Evolutionary conservation across 805 yeast species (phyloP).

Genomic region (Metschnikowia cerradonensis): DNA sequence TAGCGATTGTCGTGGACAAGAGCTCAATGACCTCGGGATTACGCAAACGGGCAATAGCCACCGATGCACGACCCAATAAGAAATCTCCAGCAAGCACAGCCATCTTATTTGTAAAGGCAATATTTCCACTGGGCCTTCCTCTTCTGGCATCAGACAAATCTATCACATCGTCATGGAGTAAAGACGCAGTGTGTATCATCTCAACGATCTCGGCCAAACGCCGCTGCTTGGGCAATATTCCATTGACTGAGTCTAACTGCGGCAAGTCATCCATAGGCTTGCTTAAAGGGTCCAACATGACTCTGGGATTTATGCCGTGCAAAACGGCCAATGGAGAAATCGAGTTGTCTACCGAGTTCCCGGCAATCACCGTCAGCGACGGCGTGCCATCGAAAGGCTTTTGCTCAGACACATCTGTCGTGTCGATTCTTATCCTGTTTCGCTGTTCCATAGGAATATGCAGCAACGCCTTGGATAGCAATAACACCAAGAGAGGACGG

Average conservation of each 20-base stretch:
- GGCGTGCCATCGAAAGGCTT: conserved; percentile 59
- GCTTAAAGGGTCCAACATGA: conserved; percentile 76
- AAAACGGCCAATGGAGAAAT: conserved; percentile 79
- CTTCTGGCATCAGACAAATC: conserved; percentile 86
- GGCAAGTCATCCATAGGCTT: conserved; percentile 74
- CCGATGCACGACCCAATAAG: conserved; percentile 91
- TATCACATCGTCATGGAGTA: conserved; percentile 95
- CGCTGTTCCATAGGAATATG: conserved; percentile 69
- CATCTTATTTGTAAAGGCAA: conserved; percentile 95
- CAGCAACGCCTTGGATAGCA: conserved; percentile 76
- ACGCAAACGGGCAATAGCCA: conserved; percentile 85
- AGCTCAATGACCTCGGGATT: conserved; percentile 97
- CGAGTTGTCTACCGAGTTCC: conserved; percentile 55
- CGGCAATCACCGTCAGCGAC: conserved; percentile 50
- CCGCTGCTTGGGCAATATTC: conserved; percentile 91
- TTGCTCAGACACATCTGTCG: conserved; percentile 62
- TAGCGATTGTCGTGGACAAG: conserved; percentile 93
- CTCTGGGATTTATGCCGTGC: conserved; percentile 86
- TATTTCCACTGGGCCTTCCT: conserved; percentile 86
- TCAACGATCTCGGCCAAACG: conserved; percentile 96
- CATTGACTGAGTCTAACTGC: conserved; percentile 53
- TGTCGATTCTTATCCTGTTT: conserved; percentile 58
- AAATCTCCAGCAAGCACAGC: conserved; percentile 97
- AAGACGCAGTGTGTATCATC: conserved; percentile 95
- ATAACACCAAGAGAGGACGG: conserved; percentile 82